phyloP scores from a whole-genome alignment of 345 rosid genomes.

The Lepidium africanum region DNA sequence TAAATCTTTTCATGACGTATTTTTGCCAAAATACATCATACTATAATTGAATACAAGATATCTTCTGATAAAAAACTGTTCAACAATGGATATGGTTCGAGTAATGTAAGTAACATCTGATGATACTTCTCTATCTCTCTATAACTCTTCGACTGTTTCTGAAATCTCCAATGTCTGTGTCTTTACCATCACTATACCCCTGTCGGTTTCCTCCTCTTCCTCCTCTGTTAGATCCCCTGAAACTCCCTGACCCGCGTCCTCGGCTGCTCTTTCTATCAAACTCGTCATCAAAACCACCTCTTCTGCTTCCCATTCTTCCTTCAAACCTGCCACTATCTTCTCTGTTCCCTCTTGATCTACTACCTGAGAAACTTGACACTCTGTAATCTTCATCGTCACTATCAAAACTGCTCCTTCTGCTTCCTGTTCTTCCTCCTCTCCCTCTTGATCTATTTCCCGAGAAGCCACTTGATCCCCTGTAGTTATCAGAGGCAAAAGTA shows the following conservation, averaged over 20 bases:
- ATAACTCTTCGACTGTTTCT: slow-evolving; percentile 33
- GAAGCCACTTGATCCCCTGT: slow-evolving; percentile 10
- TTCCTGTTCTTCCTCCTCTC: slow-evolving; percentile 24
- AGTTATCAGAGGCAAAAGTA: slow-evolving; percentile 18
- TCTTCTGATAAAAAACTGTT: background rate
- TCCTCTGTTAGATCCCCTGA: slow-evolving; percentile 26
- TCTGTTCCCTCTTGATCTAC: slow-evolving; percentile 25
- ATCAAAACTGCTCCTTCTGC: slow-evolving; percentile 13
- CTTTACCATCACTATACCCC: slow-evolving; percentile 18
- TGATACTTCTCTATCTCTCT: slow-evolving; percentile 18
- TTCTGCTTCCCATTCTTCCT: slow-evolving; percentile 32
- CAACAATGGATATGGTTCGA: background rate
- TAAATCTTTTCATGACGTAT: too few species aligned
- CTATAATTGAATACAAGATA: background rate
- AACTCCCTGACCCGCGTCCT: slow-evolving; percentile 21
- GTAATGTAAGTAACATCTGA: background rate
- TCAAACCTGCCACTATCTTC: slow-evolving; percentile 21
- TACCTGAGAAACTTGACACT: slow-evolving; percentile 6
- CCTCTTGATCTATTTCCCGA: slow-evolving; percentile 24
- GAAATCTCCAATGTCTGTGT: slow-evolving; percentile 20
- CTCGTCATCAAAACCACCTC: slow-evolving; percentile 26
- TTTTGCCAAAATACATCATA: too few species aligned
- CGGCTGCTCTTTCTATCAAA: slow-evolving; percentile 29
- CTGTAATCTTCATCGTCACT: slow-evolving; percentile 21
- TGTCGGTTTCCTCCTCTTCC: slow-evolving; percentile 14